Base-by-base conservation (phyloP, 1,284 basidiomycete species). In the Apiotrichum siamense region DNA sequence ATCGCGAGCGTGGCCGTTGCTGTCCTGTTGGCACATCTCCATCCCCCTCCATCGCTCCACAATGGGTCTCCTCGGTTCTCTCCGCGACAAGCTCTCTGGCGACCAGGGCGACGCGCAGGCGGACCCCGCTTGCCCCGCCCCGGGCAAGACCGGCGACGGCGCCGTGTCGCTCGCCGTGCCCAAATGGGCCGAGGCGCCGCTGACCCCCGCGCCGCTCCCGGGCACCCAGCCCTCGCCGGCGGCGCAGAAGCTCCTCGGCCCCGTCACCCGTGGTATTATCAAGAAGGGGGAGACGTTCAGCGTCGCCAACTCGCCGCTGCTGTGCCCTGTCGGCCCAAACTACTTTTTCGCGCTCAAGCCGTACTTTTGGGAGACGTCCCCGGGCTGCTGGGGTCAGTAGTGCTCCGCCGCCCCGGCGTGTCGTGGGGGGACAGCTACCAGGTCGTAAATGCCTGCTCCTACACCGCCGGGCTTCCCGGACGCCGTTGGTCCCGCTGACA, bases 301-400 rank as follows among this genome's bases (percentile, higher is more conserved):
- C 6, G 57, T 67, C 12, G 67, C 65, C 7, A 59, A 49, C 44
- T 59, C 58, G 18, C 52, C 57, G 1, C 18, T 62, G 11, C 20
- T 47, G 3, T 64, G 61, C 42, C 55, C 59, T 0, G 31, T 9
- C 5, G 61, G 60, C 11, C 57, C 59, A 49, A 65, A 67, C 46
- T 53, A 64, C 41, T 53, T 69, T 15, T 67, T 61, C 47, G 58
- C 62, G 10, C 52, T 66, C 7, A 59, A 59, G 46, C 67, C 67
- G 11, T 64, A 69, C 51, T 64, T 48, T 44, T 69, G 67, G 67
- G 57, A 58, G 33, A 41, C 35, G 7, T 25, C 48, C 27, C 54
- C 59, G 10, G 55, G 54, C 5, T 40, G 44, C 15, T 69, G 61
- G 61, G 64, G 63, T 64, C 37, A 57, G 63, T 45, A 1, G 21